These are phyloP conservation scores for Scedosporium boydii DNA, from an alignment of 2,329 filamentous ascomycete species.

Conservation along the genomic window DNA sequence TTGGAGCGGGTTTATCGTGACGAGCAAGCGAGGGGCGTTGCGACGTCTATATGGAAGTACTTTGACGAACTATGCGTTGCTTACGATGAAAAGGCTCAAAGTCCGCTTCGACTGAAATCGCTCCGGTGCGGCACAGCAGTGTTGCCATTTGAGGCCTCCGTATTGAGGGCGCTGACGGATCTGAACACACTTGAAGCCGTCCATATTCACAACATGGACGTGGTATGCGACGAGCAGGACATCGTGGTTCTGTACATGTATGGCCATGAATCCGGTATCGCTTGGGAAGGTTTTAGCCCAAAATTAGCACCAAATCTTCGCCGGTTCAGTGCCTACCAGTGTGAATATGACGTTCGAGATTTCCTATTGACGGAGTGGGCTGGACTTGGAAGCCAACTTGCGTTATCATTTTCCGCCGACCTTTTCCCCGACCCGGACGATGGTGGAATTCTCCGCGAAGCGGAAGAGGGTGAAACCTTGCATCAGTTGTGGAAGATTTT, in stretches of 20 bases:
- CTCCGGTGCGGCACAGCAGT: not conserved
- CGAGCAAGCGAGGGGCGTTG: not conserved
- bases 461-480: not conserved
- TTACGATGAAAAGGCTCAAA: not conserved
- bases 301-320: not conserved
- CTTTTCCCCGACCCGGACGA: not conserved
- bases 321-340: not conserved
- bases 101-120: not conserved
- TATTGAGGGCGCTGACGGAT: not conserved
- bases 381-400: not conserved
- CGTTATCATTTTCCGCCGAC: not conserved
- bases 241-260: not conserved
- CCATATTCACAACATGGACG: not conserved
- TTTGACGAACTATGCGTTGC: not conserved
- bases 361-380: not conserved
- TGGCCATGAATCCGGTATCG: not conserved
- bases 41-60: not conserved
- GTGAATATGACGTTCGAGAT: not conserved
- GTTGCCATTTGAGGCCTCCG: not conserved
- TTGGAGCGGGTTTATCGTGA: not conserved
- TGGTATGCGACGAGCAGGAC: not conserved
- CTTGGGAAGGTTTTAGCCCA: not conserved
- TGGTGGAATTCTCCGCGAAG: not conserved
- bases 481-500: not conserved
- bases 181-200: not conserved